A percentile compares a stretch with the other conserved stretches of the same genome.
These are phyloP conservation scores for Xylaria sp. DNA, from an alignment of 2,329 filamentous ascomycete genomes.

Conservation along the genomic window DNA sequence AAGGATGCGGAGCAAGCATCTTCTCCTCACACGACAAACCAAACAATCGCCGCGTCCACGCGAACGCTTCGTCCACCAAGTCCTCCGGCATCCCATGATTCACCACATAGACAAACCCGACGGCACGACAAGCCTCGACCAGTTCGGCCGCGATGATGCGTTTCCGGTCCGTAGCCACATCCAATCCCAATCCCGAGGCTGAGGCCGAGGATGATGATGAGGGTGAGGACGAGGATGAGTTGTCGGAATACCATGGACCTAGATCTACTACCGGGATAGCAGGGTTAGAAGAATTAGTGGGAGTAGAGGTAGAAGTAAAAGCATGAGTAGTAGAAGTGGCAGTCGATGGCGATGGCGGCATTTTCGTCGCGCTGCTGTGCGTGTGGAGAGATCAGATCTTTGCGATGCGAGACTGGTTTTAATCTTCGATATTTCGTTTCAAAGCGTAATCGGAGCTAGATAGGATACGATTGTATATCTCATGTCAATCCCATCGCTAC, in stretches of 20 bases:
- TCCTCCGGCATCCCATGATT: slow-evolving; percentile 50
- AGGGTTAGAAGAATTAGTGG: no score
- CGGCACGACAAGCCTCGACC: slow-evolving; percentile 47
- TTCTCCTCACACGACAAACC: slow-evolving; percentile 50
- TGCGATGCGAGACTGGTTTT: no score
- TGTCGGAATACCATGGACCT: slow-evolving; percentile 42
- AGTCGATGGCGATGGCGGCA: slow-evolving; percentile 21
- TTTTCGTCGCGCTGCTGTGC: not conserved
- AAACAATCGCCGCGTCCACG: slow-evolving; percentile 50
- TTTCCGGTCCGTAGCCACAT: no score
- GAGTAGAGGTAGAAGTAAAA: no score
- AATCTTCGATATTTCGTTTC: no score
- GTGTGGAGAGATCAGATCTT: not conserved
- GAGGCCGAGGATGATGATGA: no score
- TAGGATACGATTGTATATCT: no score
- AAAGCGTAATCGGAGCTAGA: no score
- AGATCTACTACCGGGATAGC: slow-evolving; percentile 46
- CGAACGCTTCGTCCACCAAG: slow-evolving; percentile 53
- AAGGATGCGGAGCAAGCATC: slow-evolving; percentile 53
- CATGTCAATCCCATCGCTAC: no score
- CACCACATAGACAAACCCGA: slow-evolving; percentile 50
- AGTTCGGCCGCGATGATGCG: slow-evolving; percentile 46
- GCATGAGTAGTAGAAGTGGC: no score
- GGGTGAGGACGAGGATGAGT: no score
- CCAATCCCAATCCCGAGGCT: no score